A percentile compares a stretch with the other conserved stretches of the same genome.
Evolutionary conservation across 345 rosid genomes (phyloP).

Genomic region (Rhodamnia rubescens): DNA sequence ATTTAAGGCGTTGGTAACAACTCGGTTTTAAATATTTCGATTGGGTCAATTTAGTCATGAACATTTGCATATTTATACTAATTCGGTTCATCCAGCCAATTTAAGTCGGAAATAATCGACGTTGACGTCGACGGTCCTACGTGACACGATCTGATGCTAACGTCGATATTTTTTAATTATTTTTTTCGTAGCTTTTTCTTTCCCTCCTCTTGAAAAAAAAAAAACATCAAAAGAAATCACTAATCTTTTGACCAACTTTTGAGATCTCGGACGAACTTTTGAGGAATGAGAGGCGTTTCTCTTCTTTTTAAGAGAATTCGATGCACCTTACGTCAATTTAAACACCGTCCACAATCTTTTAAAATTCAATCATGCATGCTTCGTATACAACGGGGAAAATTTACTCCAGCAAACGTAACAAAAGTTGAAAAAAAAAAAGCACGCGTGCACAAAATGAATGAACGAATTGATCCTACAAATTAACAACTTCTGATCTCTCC

Average conservation of each 20-base stretch:
- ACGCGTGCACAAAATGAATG: background rate
- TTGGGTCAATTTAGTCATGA: too few relatives aligned
- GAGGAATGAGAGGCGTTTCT: background rate
- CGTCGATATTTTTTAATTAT: too few relatives aligned
- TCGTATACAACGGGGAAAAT: background rate
- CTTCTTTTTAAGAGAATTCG: background rate
- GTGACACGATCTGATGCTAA: too few relatives aligned
- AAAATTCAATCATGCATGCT: background rate
- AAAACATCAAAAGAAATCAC: too few relatives aligned
- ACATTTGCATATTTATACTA: too few relatives aligned
- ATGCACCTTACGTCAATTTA: too few relatives aligned
- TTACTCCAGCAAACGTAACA: background rate
- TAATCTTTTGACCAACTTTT: background rate
- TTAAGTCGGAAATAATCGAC: too few relatives aligned
- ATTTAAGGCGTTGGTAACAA: background rate
- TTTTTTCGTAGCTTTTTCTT: too few relatives aligned
- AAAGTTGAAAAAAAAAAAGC: background rate
- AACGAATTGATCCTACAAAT: background rate
- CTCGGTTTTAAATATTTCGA: too few relatives aligned
- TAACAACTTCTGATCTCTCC: background rate
- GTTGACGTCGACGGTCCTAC: too few relatives aligned
- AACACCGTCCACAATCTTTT: background rate
- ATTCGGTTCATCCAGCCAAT: too few relatives aligned
- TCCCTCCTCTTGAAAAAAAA: too few relatives aligned
- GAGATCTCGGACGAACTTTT: background rate